phyloP scores from a whole-genome alignment of 2,329 filamentous ascomycete species.

The Drechslerella dactyloides region DNA sequence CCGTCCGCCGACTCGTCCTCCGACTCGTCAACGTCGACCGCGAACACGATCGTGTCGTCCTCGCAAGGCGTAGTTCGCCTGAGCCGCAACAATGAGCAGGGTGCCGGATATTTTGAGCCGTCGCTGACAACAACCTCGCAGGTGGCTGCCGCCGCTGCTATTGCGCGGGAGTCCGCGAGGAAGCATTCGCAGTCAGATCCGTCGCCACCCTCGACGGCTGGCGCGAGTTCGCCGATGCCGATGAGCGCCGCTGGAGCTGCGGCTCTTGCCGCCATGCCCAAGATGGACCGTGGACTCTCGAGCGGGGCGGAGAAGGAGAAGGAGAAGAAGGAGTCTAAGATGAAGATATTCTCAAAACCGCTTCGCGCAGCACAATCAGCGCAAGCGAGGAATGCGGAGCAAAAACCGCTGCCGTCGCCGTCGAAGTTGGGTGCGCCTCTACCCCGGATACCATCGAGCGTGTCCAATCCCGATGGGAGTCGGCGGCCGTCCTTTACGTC shows the following conservation, averaged over 20 bases:
- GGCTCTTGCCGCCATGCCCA: slow-evolving; percentile 70
- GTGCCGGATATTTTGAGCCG: slow-evolving; percentile 69
- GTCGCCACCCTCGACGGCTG: slow-evolving; percentile 38
- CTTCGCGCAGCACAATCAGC: slow-evolving; percentile 40
- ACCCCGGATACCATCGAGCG: slow-evolving; percentile 40
- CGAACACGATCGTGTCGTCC: slow-evolving; percentile 40
- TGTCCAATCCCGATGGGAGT: slow-evolving; percentile 48
- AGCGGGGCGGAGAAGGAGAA: slow-evolving; percentile 61
- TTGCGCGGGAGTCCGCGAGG: slow-evolving; percentile 44
- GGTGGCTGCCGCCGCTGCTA: slow-evolving; percentile 57
- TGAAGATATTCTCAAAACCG: slow-evolving; percentile 72
- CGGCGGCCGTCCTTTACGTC: slow-evolving; percentile 61
- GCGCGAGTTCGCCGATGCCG: slow-evolving; percentile 26
- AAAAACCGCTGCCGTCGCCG: slow-evolving; percentile 50
- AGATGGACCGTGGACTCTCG: slow-evolving; percentile 56
- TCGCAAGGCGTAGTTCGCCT: slow-evolving; percentile 33
- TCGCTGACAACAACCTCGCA: slow-evolving; percentile 65
- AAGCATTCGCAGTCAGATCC: slow-evolving; percentile 49
- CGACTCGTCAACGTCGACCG: slow-evolving; percentile 45
- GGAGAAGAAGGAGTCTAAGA: slow-evolving; percentile 69
- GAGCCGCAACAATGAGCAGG: slow-evolving; percentile 43
- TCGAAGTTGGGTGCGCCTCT: slow-evolving; percentile 37
- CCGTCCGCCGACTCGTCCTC: slow-evolving; percentile 48
- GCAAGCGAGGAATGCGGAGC: slow-evolving; percentile 50
- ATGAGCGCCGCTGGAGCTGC: slow-evolving; percentile 57